Evolutionary conservation across 1,284 basidiomycete genomes (phyloP), one percentile per base, ranked within the genome.

Genomic region (Boletus holoroseus): DNA sequence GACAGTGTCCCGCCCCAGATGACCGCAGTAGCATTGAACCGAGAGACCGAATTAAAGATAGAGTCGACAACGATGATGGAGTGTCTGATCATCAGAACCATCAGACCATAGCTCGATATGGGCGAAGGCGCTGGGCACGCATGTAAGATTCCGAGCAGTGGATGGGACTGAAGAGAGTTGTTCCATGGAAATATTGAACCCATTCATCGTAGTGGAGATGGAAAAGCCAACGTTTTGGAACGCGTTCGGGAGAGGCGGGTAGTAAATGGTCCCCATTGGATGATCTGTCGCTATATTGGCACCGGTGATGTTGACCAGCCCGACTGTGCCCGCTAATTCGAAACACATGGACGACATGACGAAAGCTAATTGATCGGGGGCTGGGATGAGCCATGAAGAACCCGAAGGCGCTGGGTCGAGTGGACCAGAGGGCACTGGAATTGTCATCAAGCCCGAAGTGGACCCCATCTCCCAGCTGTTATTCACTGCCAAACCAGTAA

Each of bases 131-230:
- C 7, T 40, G 8, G 5, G 3, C 7, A n/a, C 13, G 11, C 58
- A 58, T 6, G 24, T 31, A 16, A 56, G 49, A n/a, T 40, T 49
- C 22, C 26, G 51, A n/a, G 58, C 58, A 16, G 54, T 47, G 20
- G 43, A 41, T 9, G 50, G 57, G 26, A 60, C 1, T 1, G 55
- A 50, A 12, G 57, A 39, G 9, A 55, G 43, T 1, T n/a, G 16
- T 15, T 61, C 60, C 41, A 44, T 28, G 16, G 59, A 51, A 2
- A 63, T 31, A 12, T 63, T 42, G 36, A 62, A 54, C 20, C 57
- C 49, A 31, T 60, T 62, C 13, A 62, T 15, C 8, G n/a, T 36
- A 7, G 47, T 42, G 6, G 46, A 26, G 22, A 48, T 22, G 2
- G 49, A 53, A 27, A 56, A 61, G 0, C 31, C 44, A 16, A 13